Base-by-base conservation (phyloP, 345 rosid species). In the Eucalyptus regnans region DNA sequence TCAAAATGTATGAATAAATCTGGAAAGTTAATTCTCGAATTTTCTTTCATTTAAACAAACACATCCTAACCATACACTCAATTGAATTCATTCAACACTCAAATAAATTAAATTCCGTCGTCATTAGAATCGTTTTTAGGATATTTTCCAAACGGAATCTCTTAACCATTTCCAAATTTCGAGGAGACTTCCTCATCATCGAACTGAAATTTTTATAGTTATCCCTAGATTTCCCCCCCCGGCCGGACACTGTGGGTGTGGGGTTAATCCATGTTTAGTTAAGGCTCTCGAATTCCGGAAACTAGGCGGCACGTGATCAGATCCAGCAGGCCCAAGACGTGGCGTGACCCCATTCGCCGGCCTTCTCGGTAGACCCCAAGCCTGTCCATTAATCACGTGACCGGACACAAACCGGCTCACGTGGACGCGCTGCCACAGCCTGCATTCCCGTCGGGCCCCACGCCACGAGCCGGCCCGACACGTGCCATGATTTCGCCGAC, bases 361-460 rank as follows among this genome's bases (percentile, higher is more conserved):
- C 2, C 5, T 15, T 6, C 33, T 29, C 43, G 23, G 27, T 50
- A 16, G 84, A 89, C 31, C 87, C 51, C 80, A 14, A 27, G 5
- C 48, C 29, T 84, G 91, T 85, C 90, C 90, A 86, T 81, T 89
- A 90, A 88, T 90, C 93, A 91, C 86, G 93, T 90, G 93, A 90
- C 90, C 66, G 51, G 62, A 33, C 7, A 87, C 86, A 81, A 85
- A 89, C 46, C 87, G 86, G 50, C 86, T 95, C 97, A 96, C 97
- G 96, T 93, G 96, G 94, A 89, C 31, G 50, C 89, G 43, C 84
- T 76, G 84, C 29, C 48, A 6, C 84, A 71, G 12, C 13, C 84
- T 88, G 94, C 86, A 90, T 89, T 64, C 86, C 51, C 86, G 29
- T 66, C n/a, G 90, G 92, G 93, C 60, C 94, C 94, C 93, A 90